These are phyloP conservation scores for Eucalyptus virginea DNA, from an alignment of 345 rosid genomes.

Conservation along the genomic window DNA sequence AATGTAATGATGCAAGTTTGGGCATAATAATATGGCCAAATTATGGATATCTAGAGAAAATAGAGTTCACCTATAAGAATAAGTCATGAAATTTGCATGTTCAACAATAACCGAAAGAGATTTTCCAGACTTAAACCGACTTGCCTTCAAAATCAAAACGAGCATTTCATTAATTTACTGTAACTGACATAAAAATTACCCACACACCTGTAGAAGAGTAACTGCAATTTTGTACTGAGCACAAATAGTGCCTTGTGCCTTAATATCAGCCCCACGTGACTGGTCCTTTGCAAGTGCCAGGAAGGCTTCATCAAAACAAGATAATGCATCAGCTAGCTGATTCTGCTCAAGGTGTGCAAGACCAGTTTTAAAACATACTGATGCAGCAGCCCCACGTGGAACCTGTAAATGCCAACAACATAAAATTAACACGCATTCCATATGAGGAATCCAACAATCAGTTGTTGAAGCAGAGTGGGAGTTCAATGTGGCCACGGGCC, in stretches of 20 bases:
- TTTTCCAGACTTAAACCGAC: neutral
- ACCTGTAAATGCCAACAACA: conserved; percentile 27
- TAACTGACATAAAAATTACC: neutral
- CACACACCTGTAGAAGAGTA: conserved; percentile 68
- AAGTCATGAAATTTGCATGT: neutral
- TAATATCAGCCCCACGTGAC: conserved; percentile 93
- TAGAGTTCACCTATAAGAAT: neutral
- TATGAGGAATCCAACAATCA: neutral
- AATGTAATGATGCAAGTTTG: neutral
- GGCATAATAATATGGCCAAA: neutral
- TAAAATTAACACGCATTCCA: neutral
- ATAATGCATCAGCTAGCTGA: conserved; percentile 93
- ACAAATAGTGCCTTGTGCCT: conserved; percentile 96
- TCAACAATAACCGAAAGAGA: neutral
- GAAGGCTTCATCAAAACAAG: conserved; percentile 96
- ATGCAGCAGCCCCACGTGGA: conserved; percentile 91
- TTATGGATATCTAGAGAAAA: neutral
- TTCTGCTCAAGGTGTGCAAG: conserved; percentile 97
- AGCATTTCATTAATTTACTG: neutral
- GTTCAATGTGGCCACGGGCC: neutral
- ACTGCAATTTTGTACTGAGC: conserved; percentile 98
- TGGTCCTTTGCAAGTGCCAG: conserved; percentile 93
- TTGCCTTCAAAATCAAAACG: neutral
- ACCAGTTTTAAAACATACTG: conserved; percentile 88
- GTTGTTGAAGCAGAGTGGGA: neutral